Evolutionary conservation across 345 rosid genomes (phyloP).

Genomic region (Eucalyptus sideroxylon): DNA sequence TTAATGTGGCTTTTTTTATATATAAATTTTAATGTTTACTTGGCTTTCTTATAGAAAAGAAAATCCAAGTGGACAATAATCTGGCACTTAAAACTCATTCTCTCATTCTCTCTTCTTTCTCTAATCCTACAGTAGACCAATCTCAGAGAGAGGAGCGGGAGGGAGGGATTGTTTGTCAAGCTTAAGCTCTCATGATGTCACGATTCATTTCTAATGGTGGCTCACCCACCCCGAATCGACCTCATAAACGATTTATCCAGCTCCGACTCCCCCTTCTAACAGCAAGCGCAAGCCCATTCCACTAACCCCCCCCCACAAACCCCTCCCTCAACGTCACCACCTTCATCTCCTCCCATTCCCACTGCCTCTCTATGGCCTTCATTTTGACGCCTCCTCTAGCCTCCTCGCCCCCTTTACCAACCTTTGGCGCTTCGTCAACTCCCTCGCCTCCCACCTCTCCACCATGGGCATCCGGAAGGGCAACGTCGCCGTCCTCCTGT

Average conservation of each 20-base stretch:
- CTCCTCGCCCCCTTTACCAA: conserved; percentile 40
- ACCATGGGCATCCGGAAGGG: neutral
- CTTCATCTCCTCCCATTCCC: conserved; percentile 11
- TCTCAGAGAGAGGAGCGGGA: neutral
- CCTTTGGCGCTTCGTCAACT: conserved; percentile 61
- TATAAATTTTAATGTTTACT: too few relatives aligned
- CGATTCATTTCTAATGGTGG: neutral
- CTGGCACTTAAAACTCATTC: neutral
- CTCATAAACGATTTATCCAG: neutral
- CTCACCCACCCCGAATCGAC: neutral
- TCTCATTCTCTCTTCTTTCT: neutral
- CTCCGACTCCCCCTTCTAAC: neutral
- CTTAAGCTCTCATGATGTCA: neutral
- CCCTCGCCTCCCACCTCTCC: conserved; percentile 6
- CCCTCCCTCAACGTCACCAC: neutral
- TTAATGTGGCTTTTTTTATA: too few relatives aligned
- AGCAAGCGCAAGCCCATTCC: neutral
- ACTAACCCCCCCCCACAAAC: neutral
- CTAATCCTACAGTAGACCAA: neutral
- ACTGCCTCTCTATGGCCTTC: conserved; percentile 55
- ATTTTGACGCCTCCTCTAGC: conserved; percentile 61
- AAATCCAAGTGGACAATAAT: neutral
- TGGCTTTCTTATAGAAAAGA: neutral
- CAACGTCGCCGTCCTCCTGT: neutral
- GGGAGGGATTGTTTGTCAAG: neutral